A percentile compares a stretch with the other conserved stretches of the same genome.
Conservation (phyloP, 257 asterid species). For the Echites panduratus region DNA sequence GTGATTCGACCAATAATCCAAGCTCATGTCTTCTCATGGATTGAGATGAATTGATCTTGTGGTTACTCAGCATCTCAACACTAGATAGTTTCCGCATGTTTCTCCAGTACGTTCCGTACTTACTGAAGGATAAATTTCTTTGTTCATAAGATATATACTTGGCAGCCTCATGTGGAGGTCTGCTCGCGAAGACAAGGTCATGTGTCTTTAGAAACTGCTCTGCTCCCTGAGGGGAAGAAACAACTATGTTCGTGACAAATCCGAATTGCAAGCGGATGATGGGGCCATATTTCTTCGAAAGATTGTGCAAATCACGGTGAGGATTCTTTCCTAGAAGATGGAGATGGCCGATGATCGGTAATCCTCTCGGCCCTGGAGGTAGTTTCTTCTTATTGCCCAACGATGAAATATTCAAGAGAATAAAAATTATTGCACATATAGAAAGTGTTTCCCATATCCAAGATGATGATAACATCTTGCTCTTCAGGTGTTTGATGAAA, state of each 20-base stretch:
- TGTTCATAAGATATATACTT: conserved; percentile 4
- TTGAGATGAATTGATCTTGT: conserved; percentile 6
- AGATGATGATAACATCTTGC: too few relatives aligned
- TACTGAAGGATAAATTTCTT: conserved; percentile 24
- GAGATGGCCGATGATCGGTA: too few relatives aligned
- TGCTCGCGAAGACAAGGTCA: conserved; percentile 36
- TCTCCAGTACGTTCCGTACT: conserved; percentile 48
- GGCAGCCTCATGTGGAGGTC: conserved; percentile 21
- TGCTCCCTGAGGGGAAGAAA: conserved; percentile 32
- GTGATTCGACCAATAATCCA: not conserved
- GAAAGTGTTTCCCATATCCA: too few relatives aligned
- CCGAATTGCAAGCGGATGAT: not conserved
- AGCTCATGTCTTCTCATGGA: conserved; percentile 9
- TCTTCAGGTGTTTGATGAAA: too few relatives aligned
- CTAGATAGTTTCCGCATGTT: conserved; percentile 42
- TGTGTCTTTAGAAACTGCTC: conserved; percentile 36
- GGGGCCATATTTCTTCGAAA: not conserved
- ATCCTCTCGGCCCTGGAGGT: too few relatives aligned
- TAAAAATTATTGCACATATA: too few relatives aligned
- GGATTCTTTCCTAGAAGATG: too few relatives aligned
- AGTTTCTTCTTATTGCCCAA: too few relatives aligned
- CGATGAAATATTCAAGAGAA: too few relatives aligned
- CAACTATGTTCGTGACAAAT: conserved; percentile 13
- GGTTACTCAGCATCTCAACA: conserved; percentile 17
- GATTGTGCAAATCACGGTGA: not conserved